phyloP scores from a whole-genome alignment of 495 filamentous ascomycete genomes.

The Astrocystis sublimbata region DNA sequence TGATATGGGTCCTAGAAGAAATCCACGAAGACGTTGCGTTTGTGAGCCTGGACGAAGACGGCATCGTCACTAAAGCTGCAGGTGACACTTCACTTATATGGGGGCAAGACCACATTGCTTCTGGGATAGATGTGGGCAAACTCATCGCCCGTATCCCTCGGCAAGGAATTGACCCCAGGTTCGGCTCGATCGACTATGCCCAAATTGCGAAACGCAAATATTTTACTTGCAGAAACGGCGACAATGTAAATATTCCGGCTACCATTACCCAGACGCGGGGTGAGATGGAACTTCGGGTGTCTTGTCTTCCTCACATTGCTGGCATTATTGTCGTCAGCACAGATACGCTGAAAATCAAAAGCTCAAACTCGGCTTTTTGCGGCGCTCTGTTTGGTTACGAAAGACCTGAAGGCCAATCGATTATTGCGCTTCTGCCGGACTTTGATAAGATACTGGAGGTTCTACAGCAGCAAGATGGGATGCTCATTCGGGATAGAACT shows the following conservation, averaged over 20 bases:
- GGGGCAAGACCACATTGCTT: slow-evolving; percentile 65
- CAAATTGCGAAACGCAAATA: slow-evolving; percentile 68
- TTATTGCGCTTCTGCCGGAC: slow-evolving; percentile 78
- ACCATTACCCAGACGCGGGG: slow-evolving; percentile 67
- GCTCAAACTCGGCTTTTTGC: slow-evolving; percentile 92
- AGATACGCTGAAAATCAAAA: slow-evolving; percentile 73
- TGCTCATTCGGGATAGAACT: slow-evolving; percentile 85
- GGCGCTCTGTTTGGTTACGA: slow-evolving; percentile 87
- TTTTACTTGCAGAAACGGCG: slow-evolving; percentile 76
- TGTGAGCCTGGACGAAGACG: slow-evolving; percentile 70
- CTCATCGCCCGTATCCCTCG: slow-evolving; percentile 82
- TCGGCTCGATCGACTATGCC: slow-evolving; percentile 69
- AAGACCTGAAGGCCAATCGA: slow-evolving; percentile 73
- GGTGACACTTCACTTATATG: slow-evolving; percentile 78
- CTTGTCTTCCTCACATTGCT: slow-evolving; percentile 94
- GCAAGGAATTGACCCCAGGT: slow-evolving; percentile 60
- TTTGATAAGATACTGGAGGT: slow-evolving; percentile 82
- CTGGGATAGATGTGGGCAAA: slow-evolving; percentile 69
- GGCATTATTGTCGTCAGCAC: slow-evolving; percentile 91
- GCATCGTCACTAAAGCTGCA: slow-evolving; percentile 63
- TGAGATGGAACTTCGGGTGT: slow-evolving; percentile 71
- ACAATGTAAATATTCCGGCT: slow-evolving; percentile 75
- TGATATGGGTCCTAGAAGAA: slow-evolving; percentile 98
- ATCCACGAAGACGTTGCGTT: slow-evolving; percentile 90
- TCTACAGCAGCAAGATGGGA: slow-evolving; percentile 81